These are phyloP conservation scores for Tricholoma matsutake DNA, from an alignment of 768 basidiomycete genomes.

Conservation along the genomic window DNA sequence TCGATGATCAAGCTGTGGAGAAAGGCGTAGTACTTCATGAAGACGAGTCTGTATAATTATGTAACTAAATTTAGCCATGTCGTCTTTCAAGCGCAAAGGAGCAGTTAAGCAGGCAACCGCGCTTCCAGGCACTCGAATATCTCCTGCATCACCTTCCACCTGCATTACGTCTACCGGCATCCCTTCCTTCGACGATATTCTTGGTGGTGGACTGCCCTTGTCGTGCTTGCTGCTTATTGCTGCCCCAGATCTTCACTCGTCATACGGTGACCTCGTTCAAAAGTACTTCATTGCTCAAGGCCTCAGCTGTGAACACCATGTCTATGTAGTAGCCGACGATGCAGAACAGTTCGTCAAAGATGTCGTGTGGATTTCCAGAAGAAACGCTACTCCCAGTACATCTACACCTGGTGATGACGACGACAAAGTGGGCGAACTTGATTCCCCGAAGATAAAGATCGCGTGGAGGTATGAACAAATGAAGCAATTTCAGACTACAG, in stretches of 20 bases:
- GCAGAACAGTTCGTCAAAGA: slow-evolving; percentile 57
- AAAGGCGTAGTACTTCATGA: neutral
- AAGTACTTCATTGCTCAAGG: slow-evolving; percentile 92
- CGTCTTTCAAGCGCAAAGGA: slow-evolving; percentile 75
- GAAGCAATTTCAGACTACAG: slow-evolving; percentile 89
- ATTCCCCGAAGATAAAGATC: slow-evolving; percentile 77
- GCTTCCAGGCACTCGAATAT: slow-evolving; percentile 54
- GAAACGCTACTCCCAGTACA: neutral
- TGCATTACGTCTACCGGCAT: slow-evolving; percentile 81
- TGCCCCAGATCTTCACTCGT: slow-evolving; percentile 84
- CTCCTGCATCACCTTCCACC: slow-evolving; percentile 53
- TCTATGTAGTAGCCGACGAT: slow-evolving; percentile 63
- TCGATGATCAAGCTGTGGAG: neutral
- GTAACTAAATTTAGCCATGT: slow-evolving; percentile 41
- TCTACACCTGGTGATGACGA: slow-evolving; percentile 19
- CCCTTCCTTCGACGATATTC: slow-evolving; percentile 90
- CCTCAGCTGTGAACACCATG: slow-evolving; percentile 63
- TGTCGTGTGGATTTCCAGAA: slow-evolving; percentile 75
- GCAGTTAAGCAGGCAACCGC: slow-evolving; percentile 40
- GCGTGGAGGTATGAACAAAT: slow-evolving; percentile 97
- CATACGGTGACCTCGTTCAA: slow-evolving; percentile 80
- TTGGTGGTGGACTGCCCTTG: slow-evolving; percentile 88
- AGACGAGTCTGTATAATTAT: neutral
- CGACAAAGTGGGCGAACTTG: slow-evolving; percentile 32
- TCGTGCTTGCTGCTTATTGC: slow-evolving; percentile 70